phyloP scores from a whole-genome alignment of 192 early-diverging fungal species.

The Entomortierella lignicola region DNA sequence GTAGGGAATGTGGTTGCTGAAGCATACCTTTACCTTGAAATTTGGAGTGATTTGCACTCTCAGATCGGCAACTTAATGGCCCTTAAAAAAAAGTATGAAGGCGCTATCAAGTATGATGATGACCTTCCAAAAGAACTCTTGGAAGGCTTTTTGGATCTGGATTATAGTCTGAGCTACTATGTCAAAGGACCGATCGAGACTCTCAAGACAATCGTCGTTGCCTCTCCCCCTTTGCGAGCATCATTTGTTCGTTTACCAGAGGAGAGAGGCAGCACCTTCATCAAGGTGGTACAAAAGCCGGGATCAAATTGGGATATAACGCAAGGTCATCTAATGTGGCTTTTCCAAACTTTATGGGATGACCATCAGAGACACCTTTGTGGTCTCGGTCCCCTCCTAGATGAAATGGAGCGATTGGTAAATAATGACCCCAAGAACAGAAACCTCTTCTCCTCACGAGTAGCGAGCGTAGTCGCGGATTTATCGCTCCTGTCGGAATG shows the following conservation, averaged over 20 bases:
- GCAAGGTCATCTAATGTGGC: conserved; percentile 30
- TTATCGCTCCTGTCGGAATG: conserved; percentile 32
- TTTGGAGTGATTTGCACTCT: conserved; percentile 16
- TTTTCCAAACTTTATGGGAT: conserved; percentile 32
- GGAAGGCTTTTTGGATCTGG: conserved; percentile 31
- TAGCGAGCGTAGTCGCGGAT: conserved; percentile 18
- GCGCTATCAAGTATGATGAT: conserved; percentile 12
- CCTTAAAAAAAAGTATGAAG: conserved; percentile 25
- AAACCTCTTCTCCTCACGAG: conserved; percentile 25
- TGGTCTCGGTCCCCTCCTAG: conserved; percentile 21
- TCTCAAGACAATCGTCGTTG: conserved; percentile 17
- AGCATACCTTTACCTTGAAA: conserved; percentile 21
- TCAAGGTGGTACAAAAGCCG: conserved; percentile 9
- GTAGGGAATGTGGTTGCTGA: conserved; percentile 7
- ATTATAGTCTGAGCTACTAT: conserved; percentile 16
- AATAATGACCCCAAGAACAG: conserved; percentile 28
- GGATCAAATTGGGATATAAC: conserved; percentile 11
- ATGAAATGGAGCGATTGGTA: conserved; percentile 31
- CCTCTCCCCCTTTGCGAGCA: conserved; percentile 33
- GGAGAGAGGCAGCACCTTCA: conserved; percentile 5
- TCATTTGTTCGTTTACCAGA: conserved; percentile 34
- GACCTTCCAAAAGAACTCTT: conserved; percentile 33
- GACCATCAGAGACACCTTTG: conserved; percentile 9
- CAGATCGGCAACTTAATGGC: conserved; percentile 21
- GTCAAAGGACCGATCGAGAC: conserved; percentile 11